Base-by-base conservation (phyloP, 2,329 filamentous ascomycete species). In the Aureobasidium sp. region DNA sequence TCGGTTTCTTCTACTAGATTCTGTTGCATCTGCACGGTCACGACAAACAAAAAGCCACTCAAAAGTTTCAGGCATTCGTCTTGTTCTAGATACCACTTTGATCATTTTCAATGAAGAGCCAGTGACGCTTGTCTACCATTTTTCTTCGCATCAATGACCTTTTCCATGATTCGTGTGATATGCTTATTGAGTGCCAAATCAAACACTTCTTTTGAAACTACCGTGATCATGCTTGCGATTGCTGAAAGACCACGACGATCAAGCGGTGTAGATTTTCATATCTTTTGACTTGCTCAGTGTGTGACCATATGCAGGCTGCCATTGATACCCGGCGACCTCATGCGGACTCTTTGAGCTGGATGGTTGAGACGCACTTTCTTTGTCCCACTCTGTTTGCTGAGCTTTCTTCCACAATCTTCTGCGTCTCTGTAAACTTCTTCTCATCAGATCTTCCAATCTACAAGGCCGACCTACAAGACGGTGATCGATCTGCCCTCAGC, bases 1-100 rank as follows among this genome's bases (percentile, higher is more conserved):
- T 97, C 73, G 94, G 94, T 74, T 99, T 97, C 88, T 97, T 97
- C 86, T 97, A 97, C 86, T 97, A 73, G 69, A 68, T 37, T 32
- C 44, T 36, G 51, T 20, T 34, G 27, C 26, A 48, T 29, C 46
- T 34, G 13, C 17, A 34, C 43, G 34, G 24, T 43, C 46, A 36
- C 13, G 59, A 46, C 47, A 51, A 44, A 7, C 20, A 48, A 34
- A 62, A 20, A 27, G 17, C 20, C 55, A 56, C 34, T 20, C 46
- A 63, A 63, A 63, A 61, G 55, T 63, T 63, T 56, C 20, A 26
- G 47, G 55, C 62, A 61, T 63, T 44, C 62, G 56, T 63, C 46
- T 61, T 53, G 47, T 55, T 60, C 56, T 59, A 63, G 62, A 61
- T 61, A 63, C 50, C 56, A 56, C 60, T 62, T 56, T 62, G 50